These are phyloP conservation scores for Tuber melanosporum DNA, from an alignment of 495 filamentous ascomycete genomes.

Conservation along the genomic window DNA sequence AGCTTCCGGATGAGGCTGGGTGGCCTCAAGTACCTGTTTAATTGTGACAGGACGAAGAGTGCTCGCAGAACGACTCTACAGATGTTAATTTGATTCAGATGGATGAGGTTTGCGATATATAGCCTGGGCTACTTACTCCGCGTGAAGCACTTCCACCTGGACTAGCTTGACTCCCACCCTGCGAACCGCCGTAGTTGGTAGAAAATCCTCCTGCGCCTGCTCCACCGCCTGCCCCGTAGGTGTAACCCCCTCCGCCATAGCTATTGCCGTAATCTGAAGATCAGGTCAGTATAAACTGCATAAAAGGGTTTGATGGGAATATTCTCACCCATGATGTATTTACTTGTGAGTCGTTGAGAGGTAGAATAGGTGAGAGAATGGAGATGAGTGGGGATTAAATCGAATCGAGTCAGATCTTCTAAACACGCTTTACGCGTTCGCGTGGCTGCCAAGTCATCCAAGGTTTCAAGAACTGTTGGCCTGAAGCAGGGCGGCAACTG, in stretches of 20 bases:
- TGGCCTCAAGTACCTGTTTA: slow-evolving; percentile 81
- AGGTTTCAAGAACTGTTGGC: background rate
- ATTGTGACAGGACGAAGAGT: slow-evolving; percentile 88
- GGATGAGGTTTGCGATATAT: background rate
- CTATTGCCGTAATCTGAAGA: slow-evolving; percentile 37
- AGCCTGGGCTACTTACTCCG: slow-evolving; percentile 26
- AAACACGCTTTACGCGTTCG: slow-evolving; percentile 38
- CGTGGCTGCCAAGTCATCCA: slow-evolving; percentile 8
- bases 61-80: slow-evolving; percentile 53
- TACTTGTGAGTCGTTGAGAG: background rate
- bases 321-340: slow-evolving; percentile 31
- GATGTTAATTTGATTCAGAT: slow-evolving; percentile 15
- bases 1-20: slow-evolving; percentile 64
- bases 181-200: slow-evolving; percentile 49
- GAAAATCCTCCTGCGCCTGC: slow-evolving; percentile 64
- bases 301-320: background rate
- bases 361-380: slow-evolving; percentile 3
- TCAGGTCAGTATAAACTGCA: slow-evolving; percentile 21
- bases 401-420: slow-evolving; percentile 7
- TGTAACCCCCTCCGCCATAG: slow-evolving; percentile 39
- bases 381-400: slow-evolving; percentile 6
- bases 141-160: slow-evolving; percentile 44
- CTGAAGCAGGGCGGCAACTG: background rate
- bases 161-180: slow-evolving; percentile 49
- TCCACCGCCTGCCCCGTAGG: slow-evolving; percentile 54